phyloP scores from a whole-genome alignment of 2,329 filamentous ascomycete genomes.

The Aquanectria penicillioides region DNA sequence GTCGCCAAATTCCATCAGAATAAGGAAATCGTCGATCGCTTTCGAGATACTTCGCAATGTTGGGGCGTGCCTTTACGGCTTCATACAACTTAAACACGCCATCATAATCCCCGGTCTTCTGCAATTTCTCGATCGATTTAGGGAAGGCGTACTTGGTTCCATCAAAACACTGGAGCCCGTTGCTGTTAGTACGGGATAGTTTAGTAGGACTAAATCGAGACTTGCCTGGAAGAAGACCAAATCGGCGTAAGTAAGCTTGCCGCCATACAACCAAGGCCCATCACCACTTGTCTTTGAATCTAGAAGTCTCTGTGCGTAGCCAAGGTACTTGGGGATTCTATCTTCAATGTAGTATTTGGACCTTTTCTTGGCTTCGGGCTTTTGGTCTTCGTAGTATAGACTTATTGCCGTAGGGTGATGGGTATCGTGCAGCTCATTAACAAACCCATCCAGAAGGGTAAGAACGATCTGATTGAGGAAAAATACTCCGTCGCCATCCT shows the following conservation, averaged over 20 bases:
- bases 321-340: conserved; percentile 77
- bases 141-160: conserved; percentile 75
- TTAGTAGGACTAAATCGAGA: neutral
- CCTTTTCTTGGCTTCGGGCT: conserved; percentile 68
- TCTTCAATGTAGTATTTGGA: conserved; percentile 67
- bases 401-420: conserved; percentile 74
- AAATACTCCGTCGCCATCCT: conserved; percentile 56
- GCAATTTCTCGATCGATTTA: conserved; percentile 67
- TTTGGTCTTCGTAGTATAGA: conserved; percentile 80
- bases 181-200: conserved; percentile 3
- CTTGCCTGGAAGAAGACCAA: conserved; percentile 76
- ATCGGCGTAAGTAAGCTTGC: conserved; percentile 75
- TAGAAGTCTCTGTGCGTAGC: conserved; percentile 75
- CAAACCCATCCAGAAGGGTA: conserved; percentile 76
- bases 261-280: conserved; percentile 73
- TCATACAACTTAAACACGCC: conserved; percentile 72
- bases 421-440: conserved; percentile 77
- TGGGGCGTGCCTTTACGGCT: conserved; percentile 69
- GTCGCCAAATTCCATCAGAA: conserved; percentile 72
- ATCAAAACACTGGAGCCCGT: conserved; percentile 59
- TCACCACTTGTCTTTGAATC: conserved; percentile 63
- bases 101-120: conserved; percentile 65
- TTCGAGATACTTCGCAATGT: conserved; percentile 74
- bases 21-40: conserved; percentile 73
- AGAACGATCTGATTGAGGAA: conserved; percentile 71